Percentiles rank a stretch among this genome's conserved stretches.
These are phyloP conservation scores for Corchorus capsularis DNA, from an alignment of 345 rosid species.

Conservation along the genomic window DNA sequence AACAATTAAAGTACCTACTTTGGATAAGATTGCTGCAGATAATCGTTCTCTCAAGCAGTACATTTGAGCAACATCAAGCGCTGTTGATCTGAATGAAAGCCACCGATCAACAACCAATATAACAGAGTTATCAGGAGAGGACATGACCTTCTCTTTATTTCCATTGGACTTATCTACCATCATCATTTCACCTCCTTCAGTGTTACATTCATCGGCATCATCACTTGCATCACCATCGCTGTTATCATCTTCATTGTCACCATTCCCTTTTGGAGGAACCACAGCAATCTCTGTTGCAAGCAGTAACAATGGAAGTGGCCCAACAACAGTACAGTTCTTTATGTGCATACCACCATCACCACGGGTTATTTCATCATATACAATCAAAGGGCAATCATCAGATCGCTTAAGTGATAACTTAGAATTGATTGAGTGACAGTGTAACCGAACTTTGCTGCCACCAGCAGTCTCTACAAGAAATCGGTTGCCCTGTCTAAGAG, in stretches of 20 bases:
- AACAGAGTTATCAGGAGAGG: constrained; percentile 75
- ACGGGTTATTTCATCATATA: constrained; percentile 85
- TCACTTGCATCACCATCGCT: constrained; percentile 44
- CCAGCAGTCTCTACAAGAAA: constrained; percentile 61
- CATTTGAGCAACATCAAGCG: constrained; percentile 86
- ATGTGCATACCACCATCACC: constrained; percentile 81
- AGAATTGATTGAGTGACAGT: constrained; percentile 64
- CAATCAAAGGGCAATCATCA: constrained; percentile 52
- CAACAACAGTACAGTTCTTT: constrained; percentile 68
- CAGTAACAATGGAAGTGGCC: constrained; percentile 72
- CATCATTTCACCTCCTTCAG: constrained; percentile 53
- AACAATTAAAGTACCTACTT: constrained; percentile 40
- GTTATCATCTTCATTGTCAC: constrained; percentile 33
- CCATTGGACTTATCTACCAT: constrained; percentile 30
- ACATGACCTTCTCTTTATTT: constrained; percentile 54
- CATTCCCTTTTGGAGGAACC: constrained; percentile 45
- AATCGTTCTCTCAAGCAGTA: constrained; percentile 85
- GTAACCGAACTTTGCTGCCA: constrained; percentile 75
- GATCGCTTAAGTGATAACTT: constrained; percentile 43
- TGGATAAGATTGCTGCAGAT: constrained; percentile 71
- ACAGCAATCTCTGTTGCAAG: constrained; percentile 83
- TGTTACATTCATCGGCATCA: constrained; percentile 42
- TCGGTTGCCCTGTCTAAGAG: constrained; percentile 48
- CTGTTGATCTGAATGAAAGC: constrained; percentile 70
- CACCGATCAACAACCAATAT: constrained; percentile 73